These are phyloP conservation scores for Trichomonascaceae sp. DNA, from an alignment of 1,139 yeast genomes.

Conservation along the genomic window DNA sequence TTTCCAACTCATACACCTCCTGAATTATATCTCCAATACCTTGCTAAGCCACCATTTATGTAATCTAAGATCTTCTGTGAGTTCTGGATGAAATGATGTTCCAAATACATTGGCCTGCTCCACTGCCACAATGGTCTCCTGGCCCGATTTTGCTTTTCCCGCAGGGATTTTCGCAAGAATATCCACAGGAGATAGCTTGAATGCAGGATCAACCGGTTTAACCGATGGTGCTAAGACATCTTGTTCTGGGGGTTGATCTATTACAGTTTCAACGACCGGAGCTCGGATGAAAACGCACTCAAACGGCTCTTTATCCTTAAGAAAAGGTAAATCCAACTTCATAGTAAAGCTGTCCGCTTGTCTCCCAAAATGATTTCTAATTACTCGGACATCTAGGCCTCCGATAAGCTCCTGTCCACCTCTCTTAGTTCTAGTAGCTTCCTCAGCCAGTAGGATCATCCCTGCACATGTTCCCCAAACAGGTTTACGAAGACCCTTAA, in stretches of 20 bases:
- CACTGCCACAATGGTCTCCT: constrained; percentile 55
- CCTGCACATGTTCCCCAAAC: constrained; percentile 92
- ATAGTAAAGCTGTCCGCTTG: constrained; percentile 63
- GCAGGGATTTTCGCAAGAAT: constrained; percentile 25
- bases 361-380: constrained; percentile 74
- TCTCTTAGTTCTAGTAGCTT: constrained; percentile 47
- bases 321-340: constrained; percentile 45
- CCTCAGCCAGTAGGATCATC: constrained; percentile 57
- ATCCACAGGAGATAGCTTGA: constrained; percentile 18
- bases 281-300: constrained; percentile 72
- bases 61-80: constrained; percentile 52
- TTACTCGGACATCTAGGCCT: constrained; percentile 58
- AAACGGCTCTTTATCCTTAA: constrained; percentile 37
- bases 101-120: constrained; percentile 63
- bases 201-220: constrained; percentile 9
- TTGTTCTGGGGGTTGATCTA: constrained; percentile 12
- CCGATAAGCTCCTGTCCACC: constrained; percentile 59
- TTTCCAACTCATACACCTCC: neutral
- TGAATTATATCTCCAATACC: neutral
- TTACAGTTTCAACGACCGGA: constrained; percentile 46
- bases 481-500: constrained; percentile 43
- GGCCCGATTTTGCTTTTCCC: constrained; percentile 15
- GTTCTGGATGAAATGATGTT: constrained; percentile 79
- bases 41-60: constrained; percentile 64
- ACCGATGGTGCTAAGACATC: constrained; percentile 13